Evolutionary conservation across 1,139 yeast species (phyloP).

Genomic region (Hansenula anomala): DNA sequence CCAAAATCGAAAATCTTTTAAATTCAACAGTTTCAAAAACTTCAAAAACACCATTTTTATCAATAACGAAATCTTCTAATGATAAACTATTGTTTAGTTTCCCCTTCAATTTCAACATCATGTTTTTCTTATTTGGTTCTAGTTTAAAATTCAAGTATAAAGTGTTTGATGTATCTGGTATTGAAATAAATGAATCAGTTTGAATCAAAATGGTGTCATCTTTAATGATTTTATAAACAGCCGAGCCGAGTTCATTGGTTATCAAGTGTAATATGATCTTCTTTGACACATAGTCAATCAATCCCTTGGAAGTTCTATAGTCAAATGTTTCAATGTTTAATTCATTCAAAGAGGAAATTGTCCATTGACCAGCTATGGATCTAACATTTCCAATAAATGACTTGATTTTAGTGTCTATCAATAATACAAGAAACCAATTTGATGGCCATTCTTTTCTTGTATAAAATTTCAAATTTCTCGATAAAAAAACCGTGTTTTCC

Average conservation of each 20-base stretch:
- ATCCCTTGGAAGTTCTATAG: slow-evolving; percentile 43
- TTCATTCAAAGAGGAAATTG: slow-evolving; percentile 43
- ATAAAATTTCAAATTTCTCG: slow-evolving; percentile 41
- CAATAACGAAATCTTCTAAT: slow-evolving; percentile 17
- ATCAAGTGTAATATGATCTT: slow-evolving; percentile 61
- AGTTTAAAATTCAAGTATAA: slow-evolving; percentile 13
- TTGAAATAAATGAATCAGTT: slow-evolving; percentile 17
- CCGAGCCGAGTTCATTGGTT: slow-evolving; percentile 48
- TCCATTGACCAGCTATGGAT: slow-evolving; percentile 61
- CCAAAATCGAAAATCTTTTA: slow-evolving; percentile 11
- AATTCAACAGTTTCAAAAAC: slow-evolving; percentile 17
- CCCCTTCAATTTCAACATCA: slow-evolving; percentile 13
- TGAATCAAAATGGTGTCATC: slow-evolving; percentile 12
- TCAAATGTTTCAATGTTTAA: slow-evolving; percentile 30
- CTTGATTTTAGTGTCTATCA: slow-evolving; percentile 39
- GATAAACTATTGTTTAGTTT: slow-evolving; percentile 9
- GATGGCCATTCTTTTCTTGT: slow-evolving; percentile 68
- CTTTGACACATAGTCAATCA: slow-evolving; percentile 52
- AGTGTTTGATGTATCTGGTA: slow-evolving; percentile 16
- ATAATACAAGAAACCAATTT: slow-evolving; percentile 63
- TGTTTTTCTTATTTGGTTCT: neutral
- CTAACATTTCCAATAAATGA: slow-evolving; percentile 66
- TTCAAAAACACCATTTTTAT: slow-evolving; percentile 18
- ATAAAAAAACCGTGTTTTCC: slow-evolving; percentile 8
- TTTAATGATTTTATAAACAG: slow-evolving; percentile 7